phyloP scores from a whole-genome alignment of 2,329 filamentous ascomycete species.

The Ceratocystis alfenasii region DNA sequence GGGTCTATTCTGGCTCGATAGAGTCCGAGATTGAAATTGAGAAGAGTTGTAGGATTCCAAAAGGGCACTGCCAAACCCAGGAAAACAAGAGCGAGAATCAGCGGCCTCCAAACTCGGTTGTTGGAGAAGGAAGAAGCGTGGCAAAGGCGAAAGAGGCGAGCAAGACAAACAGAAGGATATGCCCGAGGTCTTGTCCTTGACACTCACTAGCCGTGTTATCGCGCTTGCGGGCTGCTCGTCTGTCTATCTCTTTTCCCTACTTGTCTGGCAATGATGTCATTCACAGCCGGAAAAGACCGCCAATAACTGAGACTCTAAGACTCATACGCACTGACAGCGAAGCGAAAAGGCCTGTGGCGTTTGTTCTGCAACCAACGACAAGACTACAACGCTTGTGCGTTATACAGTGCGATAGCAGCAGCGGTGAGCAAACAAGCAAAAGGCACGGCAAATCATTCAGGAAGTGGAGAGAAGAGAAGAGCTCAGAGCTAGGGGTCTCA shows the following conservation, averaged over 20 bases:
- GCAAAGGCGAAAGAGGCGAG: background rate
- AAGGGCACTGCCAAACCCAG: background rate
- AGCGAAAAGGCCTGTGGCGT: background rate
- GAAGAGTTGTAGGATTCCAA: slow-evolving; percentile 3
- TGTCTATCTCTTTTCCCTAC: background rate
- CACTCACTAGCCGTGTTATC: background rate
- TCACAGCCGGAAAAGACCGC: background rate
- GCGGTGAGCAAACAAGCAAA: slow-evolving; percentile 8
- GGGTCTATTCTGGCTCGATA: background rate
- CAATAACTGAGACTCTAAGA: background rate
- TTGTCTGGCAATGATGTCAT: background rate
- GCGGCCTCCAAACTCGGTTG: background rate
- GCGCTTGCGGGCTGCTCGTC: background rate
- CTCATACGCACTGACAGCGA: slow-evolving; percentile 4
- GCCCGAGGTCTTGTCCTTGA: background rate
- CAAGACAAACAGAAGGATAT: background rate
- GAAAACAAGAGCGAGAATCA: background rate
- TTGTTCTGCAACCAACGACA: background rate
- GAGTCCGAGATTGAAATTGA: background rate
- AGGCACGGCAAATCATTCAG: slow-evolving; percentile 1
- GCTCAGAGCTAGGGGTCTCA: background rate
- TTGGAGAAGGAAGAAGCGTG: background rate
- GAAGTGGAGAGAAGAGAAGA: background rate
- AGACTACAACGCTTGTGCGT: background rate
- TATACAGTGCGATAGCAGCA: slow-evolving; percentile 1